phyloP scores from a whole-genome alignment of 208 protist genomes.

The Crithidia sp. region DNA sequence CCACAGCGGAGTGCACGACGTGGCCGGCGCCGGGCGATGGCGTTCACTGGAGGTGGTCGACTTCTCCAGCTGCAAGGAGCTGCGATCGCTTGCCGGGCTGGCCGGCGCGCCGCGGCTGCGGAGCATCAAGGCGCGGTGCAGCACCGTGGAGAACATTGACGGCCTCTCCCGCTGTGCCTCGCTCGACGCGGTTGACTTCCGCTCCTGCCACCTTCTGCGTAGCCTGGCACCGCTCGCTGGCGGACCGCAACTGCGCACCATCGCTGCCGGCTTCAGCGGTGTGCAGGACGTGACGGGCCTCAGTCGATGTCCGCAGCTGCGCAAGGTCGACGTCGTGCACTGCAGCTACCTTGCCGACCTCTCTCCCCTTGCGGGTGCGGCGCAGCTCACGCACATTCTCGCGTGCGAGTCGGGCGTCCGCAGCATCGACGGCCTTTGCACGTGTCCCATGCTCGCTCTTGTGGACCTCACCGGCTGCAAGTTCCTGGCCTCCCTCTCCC shows the following conservation, averaged over 20 bases:
- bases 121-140: conserved; percentile 4
- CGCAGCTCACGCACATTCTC: background rate
- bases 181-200: conserved; percentile 1
- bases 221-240: conserved; percentile 11
- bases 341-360: background rate
- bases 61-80: conserved; percentile 9
- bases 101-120: background rate
- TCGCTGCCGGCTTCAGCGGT: conserved; percentile 1
- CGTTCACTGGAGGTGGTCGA: background rate
- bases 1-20: conserved; percentile 2
- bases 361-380: conserved; percentile 6
- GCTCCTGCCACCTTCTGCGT: background rate
- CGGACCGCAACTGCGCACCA: conserved; percentile 1
- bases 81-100: conserved; percentile 6
- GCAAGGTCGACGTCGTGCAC: background rate
- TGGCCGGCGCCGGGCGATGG: conserved; percentile 4
- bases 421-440: background rate
- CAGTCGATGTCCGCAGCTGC: background rate
- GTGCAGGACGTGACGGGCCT: conserved; percentile 1
- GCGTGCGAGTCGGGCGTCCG: conserved; percentile 1
- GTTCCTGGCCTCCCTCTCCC: background rate
- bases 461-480: conserved; percentile 11
- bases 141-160: conserved; percentile 5
- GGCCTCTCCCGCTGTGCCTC: background rate
- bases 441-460: background rate